Evolutionary conservation across 106 monocot genomes (phyloP), one percentile per base, ranked within the genome.

Genomic region (Ottelia alismoides): DNA sequence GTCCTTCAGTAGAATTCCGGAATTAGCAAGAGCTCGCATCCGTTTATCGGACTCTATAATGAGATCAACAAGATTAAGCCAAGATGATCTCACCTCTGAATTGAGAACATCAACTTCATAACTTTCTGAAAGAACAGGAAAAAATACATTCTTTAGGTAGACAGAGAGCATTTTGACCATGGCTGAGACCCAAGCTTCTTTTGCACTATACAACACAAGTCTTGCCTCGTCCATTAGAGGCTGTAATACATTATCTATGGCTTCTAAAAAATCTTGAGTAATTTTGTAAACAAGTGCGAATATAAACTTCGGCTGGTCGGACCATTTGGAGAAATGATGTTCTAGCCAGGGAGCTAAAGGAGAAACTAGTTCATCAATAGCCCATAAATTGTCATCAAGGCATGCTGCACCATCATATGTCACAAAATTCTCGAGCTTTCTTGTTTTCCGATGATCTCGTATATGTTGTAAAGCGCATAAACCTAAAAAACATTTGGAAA

Each of bases 161-260:
- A 21, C 40, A 14, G 45, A 63, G 30, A 88, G 76, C 59, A 79
- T 62, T 56, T 62, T 83, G 27, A 83, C 57, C 83, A 83, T 83
- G 52, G 79, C 49, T 45, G 64, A 61, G 6, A 79, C 76, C 88
- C 88, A 88, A 31, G 76, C 72, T 76, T 88, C 88, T 67, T 71
- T 88, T 12, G 76, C 82, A 68, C 78, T 79, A 47, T 51, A 76
- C 32, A 82, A 78, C 31, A 61, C 65, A 19, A 88, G 57, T 20
- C 53, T 79, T 31, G 79, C 82, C 68, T 59, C 30, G 76, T 88
- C 88, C 51, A 88, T 83, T 45, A 88, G 61, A 52, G 88, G 88
- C 67, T 88, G 88, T 55, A 88, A 68, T 19, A 83, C 28, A 60
- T 73, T 53, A 28, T 88, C 88, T 16, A 83, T 62, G 31, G 78